Conservation (phyloP, 768 basidiomycete species). For the Leccinum obscurum region DNA sequence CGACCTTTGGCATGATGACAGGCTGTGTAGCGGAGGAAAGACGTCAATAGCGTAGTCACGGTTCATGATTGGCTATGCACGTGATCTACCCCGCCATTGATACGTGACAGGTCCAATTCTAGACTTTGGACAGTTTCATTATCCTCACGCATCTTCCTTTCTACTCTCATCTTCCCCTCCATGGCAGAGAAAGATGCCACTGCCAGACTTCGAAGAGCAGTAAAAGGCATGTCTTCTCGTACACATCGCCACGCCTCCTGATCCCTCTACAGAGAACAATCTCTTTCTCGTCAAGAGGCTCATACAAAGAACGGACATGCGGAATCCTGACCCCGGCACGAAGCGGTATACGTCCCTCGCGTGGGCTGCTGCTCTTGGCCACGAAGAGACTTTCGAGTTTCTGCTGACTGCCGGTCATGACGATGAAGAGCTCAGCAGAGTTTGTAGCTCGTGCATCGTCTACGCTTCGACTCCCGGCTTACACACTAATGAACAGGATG, state of each 20-base stretch:
- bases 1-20: conserved; percentile 81
- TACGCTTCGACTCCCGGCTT: conserved; percentile 16
- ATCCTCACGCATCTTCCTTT: conserved; percentile 23
- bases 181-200: conserved; percentile 87
- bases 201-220: conserved; percentile 72
- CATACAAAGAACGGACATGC: conserved; percentile 81
- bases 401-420: conserved; percentile 85
- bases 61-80: conserved; percentile 17
- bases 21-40: neutral
- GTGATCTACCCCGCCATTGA: conserved; percentile 23
- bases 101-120: conserved; percentile 23
- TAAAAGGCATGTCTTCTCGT: conserved; percentile 55
- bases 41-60: neutral
- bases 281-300: conserved; percentile 90
- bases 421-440: conserved; percentile 89
- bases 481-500: conserved; percentile 56
- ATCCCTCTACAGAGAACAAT: conserved; percentile 75
- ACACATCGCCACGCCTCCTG: conserved; percentile 8
- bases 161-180: conserved; percentile 25
- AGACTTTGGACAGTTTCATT: conserved; percentile 18
- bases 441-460: conserved; percentile 39
- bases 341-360: conserved; percentile 84
- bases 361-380: conserved; percentile 87
- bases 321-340: conserved; percentile 80
- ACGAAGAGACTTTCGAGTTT: conserved; percentile 93